A percentile compares a stretch with the other conserved stretches of the same genome.
These are phyloP conservation scores for Mycena alexandri DNA, from an alignment of 768 basidiomycete species.

Conservation along the genomic window DNA sequence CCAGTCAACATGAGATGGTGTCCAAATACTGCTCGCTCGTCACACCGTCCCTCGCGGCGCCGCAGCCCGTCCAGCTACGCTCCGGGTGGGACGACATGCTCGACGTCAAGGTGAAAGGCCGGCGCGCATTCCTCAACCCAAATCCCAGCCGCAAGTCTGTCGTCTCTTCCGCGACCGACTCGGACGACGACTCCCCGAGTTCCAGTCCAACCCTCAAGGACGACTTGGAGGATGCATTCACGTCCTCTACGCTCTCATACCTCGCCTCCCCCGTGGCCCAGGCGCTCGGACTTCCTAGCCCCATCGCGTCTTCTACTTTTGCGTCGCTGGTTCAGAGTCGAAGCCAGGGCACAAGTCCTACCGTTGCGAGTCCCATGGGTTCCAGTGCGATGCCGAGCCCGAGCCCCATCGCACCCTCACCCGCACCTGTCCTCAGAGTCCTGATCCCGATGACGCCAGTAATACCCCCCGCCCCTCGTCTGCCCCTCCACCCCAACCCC, in stretches of 20 bases:
- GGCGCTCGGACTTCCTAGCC: constrained; percentile 53
- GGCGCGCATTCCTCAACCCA: constrained; percentile 27
- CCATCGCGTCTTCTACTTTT: constrained; percentile 42
- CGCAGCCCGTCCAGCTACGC: constrained; percentile 25
- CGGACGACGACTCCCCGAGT: constrained; percentile 17
- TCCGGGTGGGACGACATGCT: constrained; percentile 67
- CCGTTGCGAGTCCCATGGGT: no score
- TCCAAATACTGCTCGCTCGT: constrained; percentile 38
- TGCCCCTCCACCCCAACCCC: constrained; percentile 31
- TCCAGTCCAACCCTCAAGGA: constrained; percentile 42
- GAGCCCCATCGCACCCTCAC: no score
- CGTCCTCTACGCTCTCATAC: constrained; percentile 58
- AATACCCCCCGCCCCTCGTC: constrained; percentile 27
- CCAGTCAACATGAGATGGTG: constrained; percentile 26
- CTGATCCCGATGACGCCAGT: neutral
- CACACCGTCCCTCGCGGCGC: constrained; percentile 46
- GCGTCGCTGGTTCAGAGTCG: no score
- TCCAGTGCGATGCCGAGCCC: no score
- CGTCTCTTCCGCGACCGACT: constrained; percentile 32
- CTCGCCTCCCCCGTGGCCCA: constrained; percentile 60
- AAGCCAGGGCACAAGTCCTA: no score
- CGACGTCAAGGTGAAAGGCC: constrained; percentile 43
- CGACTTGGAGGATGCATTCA: constrained; percentile 52
- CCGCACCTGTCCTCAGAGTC: no score
- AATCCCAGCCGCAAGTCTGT: constrained; percentile 35